Conservation (phyloP, 202 grass and related monocot species). For the Bolboschoenoplectus hybrid region DNA sequence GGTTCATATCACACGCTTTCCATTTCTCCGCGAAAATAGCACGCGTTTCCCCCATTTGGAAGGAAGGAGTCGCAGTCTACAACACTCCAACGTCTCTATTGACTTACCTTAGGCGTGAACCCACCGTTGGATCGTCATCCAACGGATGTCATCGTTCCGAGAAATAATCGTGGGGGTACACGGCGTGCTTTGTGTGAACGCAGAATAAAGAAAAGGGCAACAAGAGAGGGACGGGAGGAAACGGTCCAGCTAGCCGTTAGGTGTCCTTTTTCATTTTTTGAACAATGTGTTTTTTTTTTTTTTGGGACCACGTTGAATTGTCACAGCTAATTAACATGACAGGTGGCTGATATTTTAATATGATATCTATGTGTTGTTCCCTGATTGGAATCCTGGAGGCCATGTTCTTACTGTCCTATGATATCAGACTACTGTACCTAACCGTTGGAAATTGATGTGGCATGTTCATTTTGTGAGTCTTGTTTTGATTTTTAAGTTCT, state of each 20-base stretch:
- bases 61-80: not conserved
- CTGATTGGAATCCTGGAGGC: not conserved
- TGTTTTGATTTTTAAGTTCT: not conserved
- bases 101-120: not conserved
- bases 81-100: slow-evolving; percentile 23
- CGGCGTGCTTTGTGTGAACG: slow-evolving; percentile 26
- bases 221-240: not conserved
- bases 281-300: not conserved
- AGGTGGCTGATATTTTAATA: slow-evolving; percentile 4
- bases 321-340: slow-evolving; percentile 26
- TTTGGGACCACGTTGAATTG: not conserved
- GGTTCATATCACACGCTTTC: slow-evolving; percentile 28
- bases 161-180: slow-evolving; percentile 11
- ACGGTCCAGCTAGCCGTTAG: slow-evolving; percentile 40
- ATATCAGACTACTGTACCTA: not conserved
- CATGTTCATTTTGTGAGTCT: not conserved
- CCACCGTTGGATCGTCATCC: slow-evolving; percentile 7
- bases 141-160: not conserved
- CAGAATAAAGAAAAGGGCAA: slow-evolving; percentile 3
- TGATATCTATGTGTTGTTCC: not conserved
- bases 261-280: slow-evolving; percentile 5
- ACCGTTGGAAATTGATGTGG: not conserved
- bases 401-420: not conserved
- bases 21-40: not conserved
- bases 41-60: not conserved